Base-by-base conservation (phyloP, 1,139 yeast species). In the Kurtzmaniella natalensis region DNA sequence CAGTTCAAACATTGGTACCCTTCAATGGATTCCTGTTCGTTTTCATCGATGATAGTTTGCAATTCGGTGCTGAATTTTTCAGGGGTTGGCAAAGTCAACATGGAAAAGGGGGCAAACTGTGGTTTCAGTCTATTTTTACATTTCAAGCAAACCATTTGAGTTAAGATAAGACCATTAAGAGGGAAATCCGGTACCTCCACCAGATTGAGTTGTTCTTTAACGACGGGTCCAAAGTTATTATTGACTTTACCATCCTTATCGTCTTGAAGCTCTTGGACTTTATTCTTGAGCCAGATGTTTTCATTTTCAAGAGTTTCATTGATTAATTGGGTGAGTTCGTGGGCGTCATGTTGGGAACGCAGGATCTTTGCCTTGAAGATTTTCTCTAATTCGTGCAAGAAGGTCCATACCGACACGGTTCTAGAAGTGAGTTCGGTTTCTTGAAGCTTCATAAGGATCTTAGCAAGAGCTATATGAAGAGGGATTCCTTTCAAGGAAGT, bases 261-360 rank as follows among this genome's bases (percentile, higher is more conserved):
- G 34, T 36, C 30, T 27, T n/a, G 4, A n/a, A 46, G 39, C 28
- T 39, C 48, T 34, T 45, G 57, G 32, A 57, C 56, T 40, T 56
- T 64, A 41, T 62, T 70, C 25, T 52, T 58, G 27, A 78, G 48
- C 28, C 62, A 59, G 9, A 64, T 52, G 45, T 76, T 70, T 51
- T 89, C 96, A 39, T 70, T 73, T 37, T 83, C 81, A 37, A 89
- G 63, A 0, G 94, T 81, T 49, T 89, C 95, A 30, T 88, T 63
- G 24, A 89, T 70, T 36, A 86, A 57, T 50, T 86, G 95, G 21
- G 92, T 73, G 41, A 92, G 68, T 50, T 92, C 98, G 46, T 92
- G 97, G 0, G 97, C 96, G 60, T 89, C 97, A 48, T 89, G 95
- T 57, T 92, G 98, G 28, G 77, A 76, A 22, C 88, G 64, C 2